Conservation (phyloP, 2,329 filamentous ascomycete species). For the Penicillium sp. region DNA sequence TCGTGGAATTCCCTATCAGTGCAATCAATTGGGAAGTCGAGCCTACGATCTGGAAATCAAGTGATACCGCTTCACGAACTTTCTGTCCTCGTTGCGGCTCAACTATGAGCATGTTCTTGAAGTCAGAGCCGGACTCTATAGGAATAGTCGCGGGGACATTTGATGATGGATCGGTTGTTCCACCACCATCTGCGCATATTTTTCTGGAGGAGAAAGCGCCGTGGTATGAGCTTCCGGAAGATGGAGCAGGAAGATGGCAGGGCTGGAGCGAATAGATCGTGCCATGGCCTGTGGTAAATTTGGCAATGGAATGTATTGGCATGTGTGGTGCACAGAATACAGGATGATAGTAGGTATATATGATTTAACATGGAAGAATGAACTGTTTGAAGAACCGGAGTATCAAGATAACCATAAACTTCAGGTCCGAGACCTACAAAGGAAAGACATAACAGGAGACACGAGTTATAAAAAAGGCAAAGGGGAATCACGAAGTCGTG, state of each 20-base stretch:
- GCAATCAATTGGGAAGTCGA: slow-evolving; percentile 37
- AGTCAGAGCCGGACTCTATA: slow-evolving; percentile 31
- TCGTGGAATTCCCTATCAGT: slow-evolving; percentile 36
- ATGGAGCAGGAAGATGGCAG: slow-evolving; percentile 31
- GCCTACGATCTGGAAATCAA: slow-evolving; percentile 36
- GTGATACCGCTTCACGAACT: slow-evolving; percentile 42
- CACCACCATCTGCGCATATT: slow-evolving; percentile 40
- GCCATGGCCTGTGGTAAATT: background rate
- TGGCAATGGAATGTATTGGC: background rate
- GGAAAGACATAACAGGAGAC: slow-evolving; percentile 25
- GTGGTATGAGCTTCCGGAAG: slow-evolving; percentile 41
- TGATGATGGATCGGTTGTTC: slow-evolving; percentile 35
- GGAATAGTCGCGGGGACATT: slow-evolving; percentile 44
- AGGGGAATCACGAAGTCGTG: slow-evolving; percentile 36
- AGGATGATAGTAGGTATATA: background rate
- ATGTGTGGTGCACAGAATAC: background rate
- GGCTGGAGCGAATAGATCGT: background rate
- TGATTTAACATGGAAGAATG: background rate
- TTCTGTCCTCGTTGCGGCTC: slow-evolving; percentile 51
- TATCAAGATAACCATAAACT: slow-evolving; percentile 1
- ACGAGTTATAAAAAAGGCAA: slow-evolving; percentile 16
- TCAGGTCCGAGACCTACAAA: slow-evolving; percentile 18
- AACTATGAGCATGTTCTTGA: slow-evolving; percentile 47
- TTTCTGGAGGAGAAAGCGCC: slow-evolving; percentile 44
- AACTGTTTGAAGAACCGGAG: background rate